Evolutionary conservation across 1,284 basidiomycete genomes (phyloP).

Genomic region (Takashimella koratensis): DNA sequence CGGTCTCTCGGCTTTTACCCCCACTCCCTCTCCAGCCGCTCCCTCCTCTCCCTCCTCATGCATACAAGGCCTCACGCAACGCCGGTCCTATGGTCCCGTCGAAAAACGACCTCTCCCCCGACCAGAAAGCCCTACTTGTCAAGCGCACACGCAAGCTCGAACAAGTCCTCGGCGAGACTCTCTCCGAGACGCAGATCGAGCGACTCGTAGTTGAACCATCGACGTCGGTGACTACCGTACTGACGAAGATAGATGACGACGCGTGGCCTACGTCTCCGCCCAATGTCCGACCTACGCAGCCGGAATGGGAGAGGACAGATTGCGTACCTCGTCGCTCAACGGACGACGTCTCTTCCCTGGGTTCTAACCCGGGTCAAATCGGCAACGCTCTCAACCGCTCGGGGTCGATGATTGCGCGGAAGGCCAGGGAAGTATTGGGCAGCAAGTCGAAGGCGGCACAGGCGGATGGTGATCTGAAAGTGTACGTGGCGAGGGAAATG

Average conservation of each 20-base stretch:
- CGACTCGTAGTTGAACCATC: constrained; percentile 31
- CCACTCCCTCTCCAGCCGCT: constrained; percentile 1
- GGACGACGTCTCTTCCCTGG: not conserved
- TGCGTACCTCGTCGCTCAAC: constrained; percentile 17
- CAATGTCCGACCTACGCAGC: not conserved
- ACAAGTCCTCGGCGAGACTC: constrained; percentile 61
- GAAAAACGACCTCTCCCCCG: constrained; percentile 62
- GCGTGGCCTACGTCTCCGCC: constrained; percentile 17
- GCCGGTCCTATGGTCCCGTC: constrained; percentile 53
- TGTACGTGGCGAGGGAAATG: constrained; percentile 26
- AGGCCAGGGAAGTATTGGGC: constrained; percentile 16
- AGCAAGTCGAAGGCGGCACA: not conserved
- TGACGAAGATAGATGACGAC: constrained; percentile 14
- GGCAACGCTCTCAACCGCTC: not conserved
- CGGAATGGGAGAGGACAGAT: constrained; percentile 30
- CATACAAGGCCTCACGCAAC: constrained; percentile 1
- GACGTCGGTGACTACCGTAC: constrained; percentile 11
- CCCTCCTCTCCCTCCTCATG: constrained; percentile 4
- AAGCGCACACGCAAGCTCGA: constrained; percentile 71
- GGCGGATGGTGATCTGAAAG: constrained; percentile 15
- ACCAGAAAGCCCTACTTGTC: constrained; percentile 67
- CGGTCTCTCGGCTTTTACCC: constrained; percentile 8
- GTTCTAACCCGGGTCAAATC: not conserved
- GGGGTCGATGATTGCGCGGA: constrained; percentile 6
- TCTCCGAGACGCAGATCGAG: constrained; percentile 28